These are phyloP conservation scores for Allium cepa DNA, from an alignment of 106 monocot species.

Conservation along the genomic window DNA sequence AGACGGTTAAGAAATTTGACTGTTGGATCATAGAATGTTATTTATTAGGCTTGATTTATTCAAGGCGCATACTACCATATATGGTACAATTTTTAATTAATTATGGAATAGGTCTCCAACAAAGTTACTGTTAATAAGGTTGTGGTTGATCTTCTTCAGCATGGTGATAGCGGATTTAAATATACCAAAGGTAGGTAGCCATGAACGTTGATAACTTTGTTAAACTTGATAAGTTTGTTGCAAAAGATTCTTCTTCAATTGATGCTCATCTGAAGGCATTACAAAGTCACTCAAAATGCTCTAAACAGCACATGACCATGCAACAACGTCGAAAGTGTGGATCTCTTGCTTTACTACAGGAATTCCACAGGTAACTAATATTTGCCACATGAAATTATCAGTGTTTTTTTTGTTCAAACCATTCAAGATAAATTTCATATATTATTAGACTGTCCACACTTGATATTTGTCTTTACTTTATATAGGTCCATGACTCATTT, in stretches of 20 bases:
- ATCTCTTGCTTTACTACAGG: slow-evolving; percentile 56
- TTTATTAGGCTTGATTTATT: background rate
- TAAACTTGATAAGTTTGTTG: slow-evolving; percentile 73
- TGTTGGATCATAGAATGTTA: too few species aligned
- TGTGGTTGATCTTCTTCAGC: slow-evolving; percentile 63
- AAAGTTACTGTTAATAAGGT: slow-evolving; percentile 38
- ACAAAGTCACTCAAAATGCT: slow-evolving; percentile 63
- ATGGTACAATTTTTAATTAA: background rate
- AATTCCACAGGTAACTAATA: slow-evolving; percentile 20
- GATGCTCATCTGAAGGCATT: slow-evolving; percentile 53
- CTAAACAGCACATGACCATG: slow-evolving; percentile 70
- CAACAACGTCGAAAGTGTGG: slow-evolving; percentile 66
- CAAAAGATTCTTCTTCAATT: slow-evolving; percentile 17
- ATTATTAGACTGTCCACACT: too few species aligned
- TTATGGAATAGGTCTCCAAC: slow-evolving; percentile 28
- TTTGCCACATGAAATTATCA: too few species aligned
- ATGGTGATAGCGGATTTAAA: slow-evolving; percentile 57
- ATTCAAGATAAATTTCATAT: too few species aligned
- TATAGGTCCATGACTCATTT: too few species aligned
- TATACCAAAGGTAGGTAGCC: slow-evolving; percentile 33
- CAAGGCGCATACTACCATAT: background rate
- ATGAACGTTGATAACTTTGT: slow-evolving; percentile 56
- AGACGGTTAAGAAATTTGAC: too few species aligned
- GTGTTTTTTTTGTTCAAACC: too few species aligned
- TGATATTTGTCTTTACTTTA: too few species aligned